A percentile compares a stretch with the other conserved stretches of the same genome.
Evolutionary conservation across 768 basidiomycete species (phyloP).

Genomic region (Boletus patriciae): DNA sequence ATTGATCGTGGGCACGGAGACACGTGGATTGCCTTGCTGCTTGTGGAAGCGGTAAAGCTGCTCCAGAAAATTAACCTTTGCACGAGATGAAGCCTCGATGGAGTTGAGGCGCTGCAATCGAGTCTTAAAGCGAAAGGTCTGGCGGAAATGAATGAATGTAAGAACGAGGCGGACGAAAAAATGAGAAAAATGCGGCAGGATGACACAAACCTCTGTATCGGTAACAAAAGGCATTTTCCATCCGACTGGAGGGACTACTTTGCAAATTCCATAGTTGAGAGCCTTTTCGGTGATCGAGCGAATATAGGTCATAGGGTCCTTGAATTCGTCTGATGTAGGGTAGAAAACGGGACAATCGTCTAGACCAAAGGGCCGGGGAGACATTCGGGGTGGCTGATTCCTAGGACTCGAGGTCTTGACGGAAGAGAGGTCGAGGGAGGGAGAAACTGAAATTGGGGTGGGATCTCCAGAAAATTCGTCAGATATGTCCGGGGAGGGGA

Average conservation of each 20-base stretch:
- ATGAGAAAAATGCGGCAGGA: conserved; percentile 27
- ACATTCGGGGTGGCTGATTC: conserved; percentile 38
- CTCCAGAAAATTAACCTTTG: conserved; percentile 96
- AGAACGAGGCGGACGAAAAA: conserved; percentile 19
- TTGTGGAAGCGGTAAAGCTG: conserved; percentile 96
- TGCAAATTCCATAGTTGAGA: conserved; percentile 85
- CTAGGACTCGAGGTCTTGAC: conserved; percentile 67
- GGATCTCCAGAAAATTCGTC: conserved; percentile 50
- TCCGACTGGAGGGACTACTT: conserved; percentile 87
- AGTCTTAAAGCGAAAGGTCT: conserved; percentile 93
- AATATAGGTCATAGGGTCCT: conserved; percentile 93
- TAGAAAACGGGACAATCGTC: conserved; percentile 88
- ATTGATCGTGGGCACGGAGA: conserved; percentile 93
- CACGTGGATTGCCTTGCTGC: conserved; percentile 88
- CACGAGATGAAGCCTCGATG: conserved; percentile 94
- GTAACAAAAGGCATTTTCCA: conserved; percentile 98
- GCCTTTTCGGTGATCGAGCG: conserved; percentile 73
- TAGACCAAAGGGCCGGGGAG: conserved; percentile 77
- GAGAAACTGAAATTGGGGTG: conserved; percentile 61
- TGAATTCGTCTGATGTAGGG: conserved; percentile 89
- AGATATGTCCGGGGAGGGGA: conserved; percentile 37
- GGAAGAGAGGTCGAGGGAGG: conserved; percentile 63
- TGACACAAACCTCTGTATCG: conserved; percentile 77
- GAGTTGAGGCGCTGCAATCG: conserved; percentile 93
- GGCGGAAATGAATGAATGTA: conserved; percentile 27